Evolutionary conservation across 2,329 filamentous ascomycete species (phyloP).

Genomic region (Colletotrichum eremochloae): DNA sequence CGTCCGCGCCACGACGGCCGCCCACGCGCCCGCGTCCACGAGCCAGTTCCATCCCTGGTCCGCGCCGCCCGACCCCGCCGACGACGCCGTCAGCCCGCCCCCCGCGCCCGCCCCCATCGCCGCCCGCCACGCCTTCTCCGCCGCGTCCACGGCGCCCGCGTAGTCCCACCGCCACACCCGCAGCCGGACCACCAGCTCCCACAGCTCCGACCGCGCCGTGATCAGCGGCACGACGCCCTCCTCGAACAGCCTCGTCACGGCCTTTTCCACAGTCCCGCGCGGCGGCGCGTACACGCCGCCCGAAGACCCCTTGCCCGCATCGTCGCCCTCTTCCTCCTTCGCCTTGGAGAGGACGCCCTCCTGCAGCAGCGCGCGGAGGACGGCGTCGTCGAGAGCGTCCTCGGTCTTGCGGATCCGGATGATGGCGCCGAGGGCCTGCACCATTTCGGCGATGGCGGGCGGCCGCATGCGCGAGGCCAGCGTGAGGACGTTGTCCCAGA

Average conservation of each 20-base stretch:
- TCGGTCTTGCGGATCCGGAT: constrained; percentile 85
- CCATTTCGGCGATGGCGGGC: constrained; percentile 79
- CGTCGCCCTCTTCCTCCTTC: constrained; percentile 52
- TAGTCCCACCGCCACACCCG: constrained; percentile 81
- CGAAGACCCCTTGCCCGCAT: constrained; percentile 28
- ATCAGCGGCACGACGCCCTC: constrained; percentile 84
- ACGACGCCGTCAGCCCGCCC: constrained; percentile 29
- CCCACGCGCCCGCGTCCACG: constrained; percentile 75
- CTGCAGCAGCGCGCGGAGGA: constrained; percentile 79
- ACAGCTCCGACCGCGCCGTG: constrained; percentile 81
- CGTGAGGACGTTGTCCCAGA: constrained; percentile 97
- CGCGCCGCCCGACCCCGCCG: constrained; percentile 38
- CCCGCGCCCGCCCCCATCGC: constrained; percentile 53
- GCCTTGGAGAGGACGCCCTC: constrained; percentile 70
- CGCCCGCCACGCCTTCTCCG: constrained; percentile 91
- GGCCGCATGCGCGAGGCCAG: constrained; percentile 84
- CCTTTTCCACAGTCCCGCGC: constrained; percentile 71
- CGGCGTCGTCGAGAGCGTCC: constrained; percentile 79
- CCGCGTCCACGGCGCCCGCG: constrained; percentile 79
- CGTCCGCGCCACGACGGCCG: constrained; percentile 81
- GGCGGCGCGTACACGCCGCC: constrained; percentile 55
- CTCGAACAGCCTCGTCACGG: constrained; percentile 81
- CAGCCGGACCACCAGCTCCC: constrained; percentile 79
- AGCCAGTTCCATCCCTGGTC: constrained; percentile 58
- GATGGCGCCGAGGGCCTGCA: constrained; percentile 80